Evolutionary conservation across 2,329 filamentous ascomycete genomes (phyloP).

Genomic region (Fonsecaea erecta): DNA sequence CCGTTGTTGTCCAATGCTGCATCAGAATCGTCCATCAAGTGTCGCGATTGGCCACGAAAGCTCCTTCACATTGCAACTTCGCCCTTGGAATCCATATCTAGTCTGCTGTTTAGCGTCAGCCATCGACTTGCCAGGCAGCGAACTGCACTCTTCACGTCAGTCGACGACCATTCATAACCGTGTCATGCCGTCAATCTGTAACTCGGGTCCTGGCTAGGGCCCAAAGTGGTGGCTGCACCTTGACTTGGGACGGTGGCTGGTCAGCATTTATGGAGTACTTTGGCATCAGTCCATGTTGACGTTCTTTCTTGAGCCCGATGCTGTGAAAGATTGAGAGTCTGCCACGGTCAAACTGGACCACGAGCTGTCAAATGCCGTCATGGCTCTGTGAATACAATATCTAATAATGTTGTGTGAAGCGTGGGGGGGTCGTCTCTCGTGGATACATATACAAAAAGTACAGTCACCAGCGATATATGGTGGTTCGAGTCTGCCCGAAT

Average conservation of each 20-base stretch:
- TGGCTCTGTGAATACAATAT: constrained; percentile 8
- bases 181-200: neutral
- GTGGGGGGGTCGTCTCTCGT: constrained; percentile 18
- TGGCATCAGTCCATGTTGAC: too few relatives aligned
- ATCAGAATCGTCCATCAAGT: neutral
- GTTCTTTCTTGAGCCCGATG: too few relatives aligned
- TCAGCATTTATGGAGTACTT: neutral
- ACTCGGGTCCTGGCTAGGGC: neutral
- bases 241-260: neutral
- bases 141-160: neutral
- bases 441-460: constrained; percentile 29
- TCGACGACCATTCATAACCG: neutral
- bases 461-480: constrained; percentile 20
- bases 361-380: neutral
- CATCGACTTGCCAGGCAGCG: neutral
- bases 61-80: neutral
- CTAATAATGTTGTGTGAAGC: constrained; percentile 12
- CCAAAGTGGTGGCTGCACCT: neutral
- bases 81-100: neutral
- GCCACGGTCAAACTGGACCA: neutral
- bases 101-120: constrained; percentile 1
- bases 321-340: too few relatives aligned
- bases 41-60: constrained; percentile 1
- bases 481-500: constrained; percentile 10
- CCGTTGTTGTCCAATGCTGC: neutral